These are phyloP conservation scores for Hibiscus mutabilis DNA, from an alignment of 345 rosid species.

Conservation along the genomic window DNA sequence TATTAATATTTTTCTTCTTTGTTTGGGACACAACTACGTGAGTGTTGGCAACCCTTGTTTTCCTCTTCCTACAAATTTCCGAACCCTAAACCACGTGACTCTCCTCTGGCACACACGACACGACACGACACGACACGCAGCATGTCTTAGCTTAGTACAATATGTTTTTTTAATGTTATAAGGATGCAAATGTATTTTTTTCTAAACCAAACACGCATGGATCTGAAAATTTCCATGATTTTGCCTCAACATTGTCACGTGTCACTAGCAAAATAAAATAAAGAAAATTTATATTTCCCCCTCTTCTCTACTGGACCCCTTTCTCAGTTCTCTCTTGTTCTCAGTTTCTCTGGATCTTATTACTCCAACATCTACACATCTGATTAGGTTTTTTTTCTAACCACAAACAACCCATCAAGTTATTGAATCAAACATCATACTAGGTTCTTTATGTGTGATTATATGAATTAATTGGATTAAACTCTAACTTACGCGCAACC, in stretches of 20 bases:
- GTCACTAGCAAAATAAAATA: constrained; percentile 7
- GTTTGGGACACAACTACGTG: constrained; percentile 39
- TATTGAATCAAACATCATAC: constrained; percentile 12
- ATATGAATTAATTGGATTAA: background rate
- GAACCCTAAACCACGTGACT: constrained; percentile 39
- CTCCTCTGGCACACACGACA: constrained; percentile 42
- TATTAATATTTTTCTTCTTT: constrained; percentile 1
- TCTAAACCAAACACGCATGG: constrained; percentile 8
- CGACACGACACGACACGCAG: constrained; percentile 53
- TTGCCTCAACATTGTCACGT: constrained; percentile 33
- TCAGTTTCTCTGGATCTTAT: background rate
- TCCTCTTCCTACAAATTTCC: background rate
- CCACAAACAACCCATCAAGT: constrained; percentile 20
- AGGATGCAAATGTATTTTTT: background rate
- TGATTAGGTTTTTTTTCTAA: constrained; percentile 9
- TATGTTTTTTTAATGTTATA: background rate
- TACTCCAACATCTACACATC: constrained; percentile 7
- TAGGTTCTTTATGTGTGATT: background rate
- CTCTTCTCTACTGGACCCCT: background rate
- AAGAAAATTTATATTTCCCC: background rate
- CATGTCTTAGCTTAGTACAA: constrained; percentile 35
- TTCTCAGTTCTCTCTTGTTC: background rate
- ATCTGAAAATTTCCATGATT: constrained; percentile 14
- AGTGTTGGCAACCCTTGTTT: constrained; percentile 16
- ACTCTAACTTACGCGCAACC: no score